phyloP scores from a whole-genome alignment of 345 rosid genomes.

The Cardamine chenopodiifolia region DNA sequence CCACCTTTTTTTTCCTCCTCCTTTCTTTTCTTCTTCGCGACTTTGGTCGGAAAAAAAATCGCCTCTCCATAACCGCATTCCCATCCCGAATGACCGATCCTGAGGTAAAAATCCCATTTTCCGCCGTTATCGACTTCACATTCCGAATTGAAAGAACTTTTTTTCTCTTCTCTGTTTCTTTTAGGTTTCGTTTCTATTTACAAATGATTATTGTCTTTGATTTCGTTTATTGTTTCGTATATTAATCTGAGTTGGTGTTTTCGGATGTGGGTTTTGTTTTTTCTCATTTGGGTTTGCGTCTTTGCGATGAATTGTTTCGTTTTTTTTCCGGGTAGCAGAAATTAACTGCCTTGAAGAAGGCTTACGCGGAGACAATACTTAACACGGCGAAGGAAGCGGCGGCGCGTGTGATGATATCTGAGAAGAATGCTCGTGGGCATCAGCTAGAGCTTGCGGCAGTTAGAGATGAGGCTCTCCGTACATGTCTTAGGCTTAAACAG shows the following conservation, averaged over 20 bases:
- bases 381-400: conserved; percentile 94
- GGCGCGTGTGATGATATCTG: conserved; percentile 80
- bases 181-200: conserved; percentile 29
- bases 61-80: conserved; percentile 31
- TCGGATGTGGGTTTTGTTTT: conserved; percentile 32
- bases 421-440: conserved; percentile 66
- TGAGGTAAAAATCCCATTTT: conserved; percentile 35
- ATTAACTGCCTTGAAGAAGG: conserved; percentile 86
- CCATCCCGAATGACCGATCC: conserved; percentile 43
- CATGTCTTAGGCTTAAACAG: conserved; percentile 80
- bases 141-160: conserved; percentile 12
- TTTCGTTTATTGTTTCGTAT: conserved; percentile 15
- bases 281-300: conserved; percentile 21
- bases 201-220: neutral
- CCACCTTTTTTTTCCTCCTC: conserved; percentile 24
- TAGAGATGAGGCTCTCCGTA: conserved; percentile 73
- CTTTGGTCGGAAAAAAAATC: conserved; percentile 23
- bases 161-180: conserved; percentile 38
- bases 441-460: conserved; percentile 69
- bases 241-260: conserved; percentile 15
- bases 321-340: conserved; percentile 49
- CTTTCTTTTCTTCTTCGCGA: conserved; percentile 30
- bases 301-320: conserved; percentile 27
- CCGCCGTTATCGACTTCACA: neutral
- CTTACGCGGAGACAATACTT: conserved; percentile 87